Conservation (phyloP, 352 stramenopile species). For the Phytophthora citrophthora region DNA sequence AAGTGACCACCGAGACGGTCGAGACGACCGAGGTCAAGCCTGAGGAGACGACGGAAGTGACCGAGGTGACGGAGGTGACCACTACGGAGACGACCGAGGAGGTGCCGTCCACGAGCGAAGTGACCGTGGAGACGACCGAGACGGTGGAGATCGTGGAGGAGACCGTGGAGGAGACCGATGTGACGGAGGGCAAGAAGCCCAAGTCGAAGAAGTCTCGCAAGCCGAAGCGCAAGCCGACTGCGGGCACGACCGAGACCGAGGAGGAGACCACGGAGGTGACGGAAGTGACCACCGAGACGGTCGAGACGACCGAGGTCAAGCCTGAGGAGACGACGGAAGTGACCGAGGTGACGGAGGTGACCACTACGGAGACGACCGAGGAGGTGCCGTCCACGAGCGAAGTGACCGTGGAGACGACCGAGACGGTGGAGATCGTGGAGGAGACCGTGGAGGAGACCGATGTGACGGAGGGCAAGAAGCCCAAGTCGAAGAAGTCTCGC, state of each 20-base stretch:
- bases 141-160: slow-evolving; percentile 2
- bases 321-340: slow-evolving; percentile 7
- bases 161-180: neutral
- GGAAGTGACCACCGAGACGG: neutral
- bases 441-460: slow-evolving; percentile 9
- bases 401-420: neutral
- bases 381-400: neutral
- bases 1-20: neutral
- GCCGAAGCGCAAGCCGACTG: neutral
- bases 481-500: slow-evolving; percentile 21
- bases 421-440: neutral
- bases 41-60: neutral
- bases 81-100: neutral
- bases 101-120: neutral
- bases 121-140: slow-evolving; percentile 1
- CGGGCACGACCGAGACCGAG: neutral
- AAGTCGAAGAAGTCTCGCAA: neutral
- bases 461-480: slow-evolving; percentile 12
- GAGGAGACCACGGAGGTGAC: neutral
- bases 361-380: slow-evolving; percentile 6
- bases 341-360: slow-evolving; percentile 9
- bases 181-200: neutral
- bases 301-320: neutral
- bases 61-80: slow-evolving; percentile 9
- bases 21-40: neutral